Evolutionary conservation across 371 early-diverging fungal species (phyloP).

Genomic region (Synchytrium microbalum): DNA sequence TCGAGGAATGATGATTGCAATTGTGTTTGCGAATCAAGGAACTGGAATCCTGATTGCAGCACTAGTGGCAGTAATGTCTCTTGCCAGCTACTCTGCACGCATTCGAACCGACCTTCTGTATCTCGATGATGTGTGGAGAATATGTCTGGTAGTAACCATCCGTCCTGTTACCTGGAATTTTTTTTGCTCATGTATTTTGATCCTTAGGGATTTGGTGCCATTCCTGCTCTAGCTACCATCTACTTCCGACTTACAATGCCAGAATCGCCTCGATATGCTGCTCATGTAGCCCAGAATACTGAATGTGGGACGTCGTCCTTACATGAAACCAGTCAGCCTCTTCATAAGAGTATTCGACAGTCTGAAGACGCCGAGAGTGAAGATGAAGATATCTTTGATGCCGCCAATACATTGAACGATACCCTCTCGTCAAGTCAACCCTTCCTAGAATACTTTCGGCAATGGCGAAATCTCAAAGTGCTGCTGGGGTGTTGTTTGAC

Average conservation of each 20-base stretch:
- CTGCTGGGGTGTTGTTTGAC: slow-evolving; percentile 67
- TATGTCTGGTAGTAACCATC: too few relatives aligned
- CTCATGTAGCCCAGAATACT: slow-evolving; percentile 40
- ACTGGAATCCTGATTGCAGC: slow-evolving; percentile 76
- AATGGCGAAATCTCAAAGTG: slow-evolving; percentile 69
- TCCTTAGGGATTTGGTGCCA: slow-evolving; percentile 67
- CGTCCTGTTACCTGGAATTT: too few relatives aligned
- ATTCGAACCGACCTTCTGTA: slow-evolving; percentile 36
- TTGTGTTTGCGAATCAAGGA: slow-evolving; percentile 90
- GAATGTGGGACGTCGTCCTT: slow-evolving; percentile 5
- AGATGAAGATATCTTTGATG: slow-evolving; percentile 42
- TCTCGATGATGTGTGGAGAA: slow-evolving; percentile 83
- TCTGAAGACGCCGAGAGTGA: neutral
- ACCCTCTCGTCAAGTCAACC: too few relatives aligned
- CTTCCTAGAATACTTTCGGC: slow-evolving; percentile 64
- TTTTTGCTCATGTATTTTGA: too few relatives aligned
- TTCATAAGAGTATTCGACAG: neutral
- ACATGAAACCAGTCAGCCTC: neutral
- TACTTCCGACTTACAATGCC: slow-evolving; percentile 88
- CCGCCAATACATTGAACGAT: slow-evolving; percentile 61
- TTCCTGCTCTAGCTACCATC: slow-evolving; percentile 75
- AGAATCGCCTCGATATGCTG: slow-evolving; percentile 82
- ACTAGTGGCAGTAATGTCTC: slow-evolving; percentile 54
- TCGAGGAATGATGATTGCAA: slow-evolving; percentile 77
- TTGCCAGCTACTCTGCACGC: slow-evolving; percentile 57